phyloP scores from a whole-genome alignment of 1,139 yeast genomes.

The Candida tropicalis region DNA sequence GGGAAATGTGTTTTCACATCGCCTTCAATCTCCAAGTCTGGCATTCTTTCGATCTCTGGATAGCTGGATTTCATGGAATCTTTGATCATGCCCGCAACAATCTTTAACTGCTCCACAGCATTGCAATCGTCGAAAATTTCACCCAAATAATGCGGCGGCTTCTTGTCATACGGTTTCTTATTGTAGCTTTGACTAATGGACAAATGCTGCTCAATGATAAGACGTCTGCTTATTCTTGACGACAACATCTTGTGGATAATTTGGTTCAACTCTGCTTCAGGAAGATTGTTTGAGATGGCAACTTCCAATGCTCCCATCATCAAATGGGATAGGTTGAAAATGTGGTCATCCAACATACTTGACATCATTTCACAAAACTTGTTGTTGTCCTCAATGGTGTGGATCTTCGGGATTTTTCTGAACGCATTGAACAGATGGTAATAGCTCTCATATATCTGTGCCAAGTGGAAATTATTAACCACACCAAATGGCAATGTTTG shows the following conservation, averaged over 20 bases:
- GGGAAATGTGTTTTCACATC: constrained; percentile 65
- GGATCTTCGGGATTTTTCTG: constrained; percentile 68
- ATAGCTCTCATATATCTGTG: constrained; percentile 86
- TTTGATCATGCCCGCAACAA: constrained; percentile 53
- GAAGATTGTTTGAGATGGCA: constrained; percentile 62
- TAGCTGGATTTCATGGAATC: constrained; percentile 48
- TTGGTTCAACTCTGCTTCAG: constrained; percentile 64
- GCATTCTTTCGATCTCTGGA: constrained; percentile 63
- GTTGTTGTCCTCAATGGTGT: constrained; percentile 71
- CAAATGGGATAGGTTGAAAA: constrained; percentile 78
- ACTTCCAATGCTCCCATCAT: constrained; percentile 93
- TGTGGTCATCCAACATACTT: constrained; percentile 72
- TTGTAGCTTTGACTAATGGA: constrained; percentile 69
- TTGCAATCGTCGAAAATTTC: constrained; percentile 81
- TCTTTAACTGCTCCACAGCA: constrained; percentile 65
- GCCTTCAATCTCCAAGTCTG: constrained; percentile 76
- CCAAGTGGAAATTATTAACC: constrained; percentile 81
- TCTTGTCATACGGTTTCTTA: constrained; percentile 43
- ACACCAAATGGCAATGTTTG: constrained; percentile 84
- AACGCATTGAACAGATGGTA: constrained; percentile 85
- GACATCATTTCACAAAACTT: constrained; percentile 66
- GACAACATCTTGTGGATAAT: constrained; percentile 78
- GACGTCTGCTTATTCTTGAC: constrained; percentile 85
- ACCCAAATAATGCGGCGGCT: constrained; percentile 76
- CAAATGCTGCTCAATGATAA: constrained; percentile 88